phyloP scores from a whole-genome alignment of 108 stramenopile genomes.

The Nitzschia putrida region DNA sequence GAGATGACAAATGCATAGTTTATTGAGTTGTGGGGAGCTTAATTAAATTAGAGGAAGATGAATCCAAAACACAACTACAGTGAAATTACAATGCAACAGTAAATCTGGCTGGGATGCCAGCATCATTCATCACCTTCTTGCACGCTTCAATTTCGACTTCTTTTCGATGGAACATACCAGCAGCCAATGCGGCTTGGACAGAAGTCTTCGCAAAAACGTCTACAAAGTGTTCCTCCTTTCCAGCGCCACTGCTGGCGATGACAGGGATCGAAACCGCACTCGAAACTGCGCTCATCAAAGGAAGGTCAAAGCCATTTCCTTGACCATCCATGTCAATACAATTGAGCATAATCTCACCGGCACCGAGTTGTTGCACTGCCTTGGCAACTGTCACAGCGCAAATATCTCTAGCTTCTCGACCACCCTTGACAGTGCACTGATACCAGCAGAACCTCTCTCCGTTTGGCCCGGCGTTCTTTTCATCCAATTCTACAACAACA shows the following conservation, averaged over 20 bases:
- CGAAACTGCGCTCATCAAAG: slow-evolving; percentile 89
- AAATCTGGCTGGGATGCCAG: slow-evolving; percentile 56
- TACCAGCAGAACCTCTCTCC: slow-evolving; percentile 94
- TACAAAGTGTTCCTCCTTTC: slow-evolving; percentile 86
- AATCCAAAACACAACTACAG: too few relatives aligned
- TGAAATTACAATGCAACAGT: too few relatives aligned
- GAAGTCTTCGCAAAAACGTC: slow-evolving; percentile 88
- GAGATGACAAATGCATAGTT: too few relatives aligned
- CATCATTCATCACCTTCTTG: slow-evolving; percentile 74
- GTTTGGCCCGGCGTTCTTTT: slow-evolving; percentile 70
- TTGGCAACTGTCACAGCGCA: slow-evolving; percentile 90
- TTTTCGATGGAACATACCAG: slow-evolving; percentile 98
- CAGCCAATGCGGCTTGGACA: slow-evolving; percentile 94
- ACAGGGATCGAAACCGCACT: slow-evolving; percentile 93
- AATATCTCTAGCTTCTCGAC: slow-evolving; percentile 90
- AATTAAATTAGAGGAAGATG: too few relatives aligned
- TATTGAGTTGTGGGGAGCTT: too few relatives aligned
- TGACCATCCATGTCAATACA: slow-evolving; percentile 99
- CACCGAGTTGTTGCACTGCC: slow-evolving; percentile 86
- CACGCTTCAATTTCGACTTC: slow-evolving; percentile 93
- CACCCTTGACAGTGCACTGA: slow-evolving; percentile 97
- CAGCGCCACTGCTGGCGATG: slow-evolving; percentile 97
- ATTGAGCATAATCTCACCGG: slow-evolving; percentile 98
- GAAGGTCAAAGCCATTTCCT: slow-evolving; percentile 92
- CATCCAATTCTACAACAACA: slow-evolving; percentile 68